Evolutionary conservation across 352 stramenopile genomes (phyloP).

Genomic region (Phytopythium montanum): DNA sequence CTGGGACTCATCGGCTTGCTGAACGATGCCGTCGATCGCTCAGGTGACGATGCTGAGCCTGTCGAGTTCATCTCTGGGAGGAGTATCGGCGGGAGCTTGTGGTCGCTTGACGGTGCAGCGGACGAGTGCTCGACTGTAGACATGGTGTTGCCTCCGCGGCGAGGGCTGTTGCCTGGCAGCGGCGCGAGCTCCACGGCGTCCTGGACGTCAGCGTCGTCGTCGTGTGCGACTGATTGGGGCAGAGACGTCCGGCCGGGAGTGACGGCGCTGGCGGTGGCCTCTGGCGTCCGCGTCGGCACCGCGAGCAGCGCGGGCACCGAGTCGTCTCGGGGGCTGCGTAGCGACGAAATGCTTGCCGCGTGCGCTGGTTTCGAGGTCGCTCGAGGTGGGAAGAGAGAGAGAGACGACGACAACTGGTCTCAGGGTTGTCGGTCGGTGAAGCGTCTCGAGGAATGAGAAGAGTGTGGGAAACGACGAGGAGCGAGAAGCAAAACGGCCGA

Average conservation of each 20-base stretch:
- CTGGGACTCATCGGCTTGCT: not conserved
- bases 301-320: slow-evolving; percentile 4
- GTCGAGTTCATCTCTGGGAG: not conserved
- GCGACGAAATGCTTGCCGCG: slow-evolving; percentile 3
- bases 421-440: not conserved
- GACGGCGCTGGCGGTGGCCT: not conserved
- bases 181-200: slow-evolving; percentile 15
- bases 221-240: slow-evolving; percentile 9
- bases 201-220: slow-evolving; percentile 11
- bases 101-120: not conserved
- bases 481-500: too few species aligned
- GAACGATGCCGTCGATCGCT: not conserved
- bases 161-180: slow-evolving; percentile 5
- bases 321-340: slow-evolving; percentile 6
- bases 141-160: not conserved
- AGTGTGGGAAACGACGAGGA: too few species aligned
- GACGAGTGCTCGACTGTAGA: not conserved
- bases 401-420: not conserved
- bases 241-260: not conserved
- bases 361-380: not conserved
- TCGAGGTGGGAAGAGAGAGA: not conserved
- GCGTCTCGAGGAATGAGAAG: not conserved
- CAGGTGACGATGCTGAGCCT: not conserved
- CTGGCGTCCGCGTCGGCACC: not conserved
- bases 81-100: slow-evolving; percentile 3